Base-by-base conservation (phyloP, 768 basidiomycete species). In the Epithele typhae region DNA sequence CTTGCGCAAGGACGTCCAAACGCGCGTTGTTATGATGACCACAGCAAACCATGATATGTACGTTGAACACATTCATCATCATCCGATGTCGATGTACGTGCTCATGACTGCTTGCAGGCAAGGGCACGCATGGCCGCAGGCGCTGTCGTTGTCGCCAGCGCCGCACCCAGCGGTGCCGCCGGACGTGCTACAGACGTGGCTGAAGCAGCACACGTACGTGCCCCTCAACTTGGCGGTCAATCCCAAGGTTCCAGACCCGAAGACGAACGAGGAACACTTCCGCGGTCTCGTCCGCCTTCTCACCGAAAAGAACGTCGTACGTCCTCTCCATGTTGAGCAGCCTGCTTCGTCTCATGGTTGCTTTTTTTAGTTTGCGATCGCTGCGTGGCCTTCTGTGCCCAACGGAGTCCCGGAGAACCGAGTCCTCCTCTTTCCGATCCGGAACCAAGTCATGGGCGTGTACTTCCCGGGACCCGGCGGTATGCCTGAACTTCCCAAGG, bases 121-220 rank as follows among this genome's bases (percentile, higher is more conserved):
- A 37, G 51, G 70, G 6, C 68, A 76, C 2, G 74, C 68, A 0
- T 85, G 82, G 83, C 83, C 84, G 1, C 45, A 52, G 7, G 54
- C 56, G 3, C 52, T 84, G 52, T 54, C 60, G 1, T 60, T 82
- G 6, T 63, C 61, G 14, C 64, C 73, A 6, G 67, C 73, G 19
- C 63, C 64, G 34, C 71, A 75, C 34, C 70, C 65, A 4, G 59
- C 70, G 0, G 70, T 76, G 10, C 53, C 78, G 0, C 25, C 55
- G 4, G 4, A 36, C 1, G 73, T 76, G 8, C 59, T 84, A 10
- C 66, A 66, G 33, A 40, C 50, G 2, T 84, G 82, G 82, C 60
- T 80, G 25, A 11, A 21, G 9, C 66, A 64, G 5, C 61, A 69
- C 43, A 62, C 69, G 25, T 50, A 53, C 43, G 17, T 65, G 70